Evolutionary conservation across 2,329 filamentous ascomycete genomes (phyloP), one percentile per base, ranked within the genome.

Genomic region (Penicillium sp.): DNA sequence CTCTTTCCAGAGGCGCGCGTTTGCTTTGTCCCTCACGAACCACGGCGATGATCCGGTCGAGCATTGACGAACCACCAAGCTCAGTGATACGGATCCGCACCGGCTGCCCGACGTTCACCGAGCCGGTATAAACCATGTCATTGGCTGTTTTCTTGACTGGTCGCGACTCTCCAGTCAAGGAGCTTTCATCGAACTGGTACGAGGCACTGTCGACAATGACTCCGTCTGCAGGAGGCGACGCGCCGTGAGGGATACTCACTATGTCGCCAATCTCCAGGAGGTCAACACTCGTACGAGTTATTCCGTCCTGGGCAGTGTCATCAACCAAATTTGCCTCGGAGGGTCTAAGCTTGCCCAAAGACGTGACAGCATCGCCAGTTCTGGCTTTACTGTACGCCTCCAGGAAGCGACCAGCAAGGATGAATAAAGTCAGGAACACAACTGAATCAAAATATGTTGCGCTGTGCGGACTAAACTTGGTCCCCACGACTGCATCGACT

Each of bases 331-430:
- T 74, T 1, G 91, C 90, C 44, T 88, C 87, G 0, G 80, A 84
- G 0, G 91, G 90, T 13, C 88, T 80, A 28, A 96, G 77, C 54
- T 86, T 89, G 2, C 86, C 85, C 4, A 96, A 75, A 53, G 87
- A 83, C 29, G 87, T 83, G 2, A 96, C 86, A 0, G 91, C 91
- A 66, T 95, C 87, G 1, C 90, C 90, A 0, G 91, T 89, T 63
- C 87, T 92, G 0, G 89, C 86, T 70, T 95, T 95, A 77, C 88
- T 95, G 73, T 93, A 95, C 1, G 88, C 85, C 73, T 96, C 92
- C 34, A 74, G 53, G 36, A 65, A 73, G 30, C 71, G 69, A 12
- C 81, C 81, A 36, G 79, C 75, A 1, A 96, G 81, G 18, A 96
- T 79, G 66, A 96, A 96, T 55, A 96, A 78, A 0, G 91, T 95